Conservation (phyloP, 805 yeast species). For the Saturnispora saitoi region DNA sequence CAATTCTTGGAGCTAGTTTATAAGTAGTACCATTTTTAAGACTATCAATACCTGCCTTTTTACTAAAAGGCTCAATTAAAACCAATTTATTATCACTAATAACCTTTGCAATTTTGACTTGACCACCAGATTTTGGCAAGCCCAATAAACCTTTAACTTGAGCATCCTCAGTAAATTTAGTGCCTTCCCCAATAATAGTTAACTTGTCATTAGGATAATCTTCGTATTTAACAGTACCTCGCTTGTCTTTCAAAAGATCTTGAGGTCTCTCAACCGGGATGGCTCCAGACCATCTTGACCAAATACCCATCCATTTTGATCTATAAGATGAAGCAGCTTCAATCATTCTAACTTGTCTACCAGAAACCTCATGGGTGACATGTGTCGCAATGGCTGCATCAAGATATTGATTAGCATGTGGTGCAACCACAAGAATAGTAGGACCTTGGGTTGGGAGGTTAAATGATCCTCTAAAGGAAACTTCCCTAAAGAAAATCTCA, state of each 20-base stretch:
- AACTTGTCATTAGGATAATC: constrained; percentile 41
- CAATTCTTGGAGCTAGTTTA: constrained; percentile 70
- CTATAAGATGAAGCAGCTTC: constrained; percentile 77
- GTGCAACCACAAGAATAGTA: constrained; percentile 89
- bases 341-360: constrained; percentile 67
- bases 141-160: constrained; percentile 63
- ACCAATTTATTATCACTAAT: constrained; percentile 60
- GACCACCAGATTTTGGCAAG: constrained; percentile 69
- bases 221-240: constrained; percentile 46
- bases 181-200: constrained; percentile 56
- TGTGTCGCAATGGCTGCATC: constrained; percentile 63
- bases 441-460: constrained; percentile 65
- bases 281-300: constrained; percentile 67
- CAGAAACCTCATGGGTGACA: constrained; percentile 56
- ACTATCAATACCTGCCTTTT: constrained; percentile 36
- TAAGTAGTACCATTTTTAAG: constrained; percentile 46
- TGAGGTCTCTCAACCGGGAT: constrained; percentile 93
- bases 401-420: constrained; percentile 90
- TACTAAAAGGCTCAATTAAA: constrained; percentile 62
- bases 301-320: constrained; percentile 58
- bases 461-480: constrained; percentile 81
- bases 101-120: constrained; percentile 59
- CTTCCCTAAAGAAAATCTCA: constrained; percentile 75
- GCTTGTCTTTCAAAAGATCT: constrained; percentile 61
- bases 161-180: constrained; percentile 58